These are phyloP conservation scores for Collybia nuda DNA, from an alignment of 768 basidiomycete species.

Conservation along the genomic window DNA sequence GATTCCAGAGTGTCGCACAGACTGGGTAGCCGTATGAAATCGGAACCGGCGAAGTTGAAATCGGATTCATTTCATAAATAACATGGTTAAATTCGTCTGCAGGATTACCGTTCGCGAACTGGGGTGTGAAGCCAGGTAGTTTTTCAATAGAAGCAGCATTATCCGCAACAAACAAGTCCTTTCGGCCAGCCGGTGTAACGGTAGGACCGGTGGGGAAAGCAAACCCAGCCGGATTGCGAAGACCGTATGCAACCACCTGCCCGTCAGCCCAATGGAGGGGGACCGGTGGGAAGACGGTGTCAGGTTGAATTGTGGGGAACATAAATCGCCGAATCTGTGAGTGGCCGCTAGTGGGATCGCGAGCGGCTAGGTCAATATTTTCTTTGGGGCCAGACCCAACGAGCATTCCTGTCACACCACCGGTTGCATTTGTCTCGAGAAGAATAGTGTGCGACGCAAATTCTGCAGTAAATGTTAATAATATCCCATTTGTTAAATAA, in stretches of 20 bases:
- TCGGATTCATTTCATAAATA: too few relatives aligned
- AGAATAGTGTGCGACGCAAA: constrained; percentile 41
- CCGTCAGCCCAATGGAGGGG: constrained; percentile 26
- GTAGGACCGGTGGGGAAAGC: constrained; percentile 24
- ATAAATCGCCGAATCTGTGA: constrained; percentile 35
- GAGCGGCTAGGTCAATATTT: constrained; percentile 41
- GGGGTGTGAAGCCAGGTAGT: constrained; percentile 30
- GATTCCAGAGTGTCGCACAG: constrained; percentile 43
- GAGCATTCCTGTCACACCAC: constrained; percentile 22
- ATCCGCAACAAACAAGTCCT: constrained; percentile 33
- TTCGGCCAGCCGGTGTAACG: not conserved
- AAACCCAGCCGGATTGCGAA: constrained; percentile 42
- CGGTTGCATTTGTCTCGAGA: constrained; percentile 21
- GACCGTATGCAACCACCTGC: constrained; percentile 35
- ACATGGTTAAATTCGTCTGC: constrained; percentile 29
- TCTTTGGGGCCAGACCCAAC: constrained; percentile 33
- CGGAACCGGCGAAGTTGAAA: not conserved
- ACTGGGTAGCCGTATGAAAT: constrained; percentile 37
- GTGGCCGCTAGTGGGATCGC: constrained; percentile 36
- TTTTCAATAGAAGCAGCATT: constrained; percentile 42
- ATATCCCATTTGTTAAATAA: not conserved
- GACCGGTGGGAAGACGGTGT: not conserved
- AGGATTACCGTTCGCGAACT: constrained; percentile 43
- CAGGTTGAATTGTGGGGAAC: constrained; percentile 10
- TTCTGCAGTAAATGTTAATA: constrained; percentile 18